Evolutionary conservation across 176 grass and related monocot species (phyloP).

Genomic region (Cenchrus purpureus): DNA sequence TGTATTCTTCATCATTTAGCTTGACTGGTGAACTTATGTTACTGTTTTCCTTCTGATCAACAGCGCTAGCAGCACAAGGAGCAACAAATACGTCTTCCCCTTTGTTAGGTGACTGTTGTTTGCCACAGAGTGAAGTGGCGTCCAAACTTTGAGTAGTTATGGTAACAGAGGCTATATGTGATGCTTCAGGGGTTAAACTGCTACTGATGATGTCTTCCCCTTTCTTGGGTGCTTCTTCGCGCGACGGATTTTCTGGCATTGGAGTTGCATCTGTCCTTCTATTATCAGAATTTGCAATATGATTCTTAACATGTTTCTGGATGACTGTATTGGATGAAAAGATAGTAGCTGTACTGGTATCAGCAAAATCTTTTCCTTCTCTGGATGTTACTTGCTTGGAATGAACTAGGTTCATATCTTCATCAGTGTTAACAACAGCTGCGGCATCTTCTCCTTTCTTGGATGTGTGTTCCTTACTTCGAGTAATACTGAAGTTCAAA

Average conservation of each 20-base stretch:
- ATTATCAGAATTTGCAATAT: neutral
- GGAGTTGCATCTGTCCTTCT: neutral
- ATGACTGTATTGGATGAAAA: neutral
- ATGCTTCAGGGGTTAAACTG: conserved; percentile 16
- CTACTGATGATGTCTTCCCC: conserved; percentile 16
- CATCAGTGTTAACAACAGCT: neutral
- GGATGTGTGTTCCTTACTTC: conserved; percentile 9
- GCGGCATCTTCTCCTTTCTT: neutral
- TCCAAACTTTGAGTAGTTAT: neutral
- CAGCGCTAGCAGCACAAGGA: neutral
- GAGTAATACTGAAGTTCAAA: neutral
- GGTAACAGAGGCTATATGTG: conserved; percentile 11
- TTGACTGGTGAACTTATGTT: conserved; percentile 20
- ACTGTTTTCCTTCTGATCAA: neutral
- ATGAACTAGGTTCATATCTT: conserved; percentile 5
- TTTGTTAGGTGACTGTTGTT: neutral
- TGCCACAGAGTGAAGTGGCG: neutral
- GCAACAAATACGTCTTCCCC: neutral
- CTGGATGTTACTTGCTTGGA: conserved; percentile 13
- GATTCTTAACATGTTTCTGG: neutral
- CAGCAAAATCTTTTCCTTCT: conserved; percentile 16
- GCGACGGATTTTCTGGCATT: conserved; percentile 15
- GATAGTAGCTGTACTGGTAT: neutral
- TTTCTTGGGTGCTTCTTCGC: neutral
- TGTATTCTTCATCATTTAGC: conserved; percentile 33